Base-by-base conservation (phyloP, 345 rosid genomes). In the Gossypium rotundifolium region DNA sequence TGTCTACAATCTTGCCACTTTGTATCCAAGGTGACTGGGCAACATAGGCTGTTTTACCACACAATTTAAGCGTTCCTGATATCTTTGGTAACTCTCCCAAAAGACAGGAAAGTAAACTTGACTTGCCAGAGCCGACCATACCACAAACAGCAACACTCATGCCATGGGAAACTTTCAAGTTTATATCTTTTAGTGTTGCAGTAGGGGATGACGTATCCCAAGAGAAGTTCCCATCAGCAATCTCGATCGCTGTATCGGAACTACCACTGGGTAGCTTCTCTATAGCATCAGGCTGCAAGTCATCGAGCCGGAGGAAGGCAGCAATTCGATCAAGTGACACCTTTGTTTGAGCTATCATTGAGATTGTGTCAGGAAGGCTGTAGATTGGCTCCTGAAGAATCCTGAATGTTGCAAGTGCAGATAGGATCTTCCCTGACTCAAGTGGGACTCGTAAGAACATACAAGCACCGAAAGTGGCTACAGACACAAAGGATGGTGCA, bases 1-100 rank as follows among this genome's bases (percentile, higher is more conserved):
- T 88, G 3, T 88, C 98, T 70, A 83, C 79, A 13, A 93, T 77
- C 20, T 78, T 91, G 54, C 94, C 96, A 48, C 90, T 91, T 60
- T 93, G 96, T 55, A 90, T 93, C 98, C 98, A 93, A 3, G 96
- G 87, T 4, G 89, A 83, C 46, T 93, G 98, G 59, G 93, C 79
- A 55, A 90, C 91, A 76, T 85, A 93, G 3, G 96, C 96, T 74
- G 79, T 81, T 13, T 76, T 78, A 59, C 94, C 98, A 74, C 83
- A 80, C 38, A 90, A 77, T 66, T 73, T 77, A 58, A 89, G 71
- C 44, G 64, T 74, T 49, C 96, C 98, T 17, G 83, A 84, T 40
- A 78, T 22, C 62, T 80, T 90, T 18, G 91, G 87, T 29, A 93
- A 77, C 80, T 92, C 96, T 13, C 96, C 91, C 5, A 92, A 84